Evolutionary conservation across 2,329 filamentous ascomycete species (phyloP).

Genomic region (Diplocarpon rosae): DNA sequence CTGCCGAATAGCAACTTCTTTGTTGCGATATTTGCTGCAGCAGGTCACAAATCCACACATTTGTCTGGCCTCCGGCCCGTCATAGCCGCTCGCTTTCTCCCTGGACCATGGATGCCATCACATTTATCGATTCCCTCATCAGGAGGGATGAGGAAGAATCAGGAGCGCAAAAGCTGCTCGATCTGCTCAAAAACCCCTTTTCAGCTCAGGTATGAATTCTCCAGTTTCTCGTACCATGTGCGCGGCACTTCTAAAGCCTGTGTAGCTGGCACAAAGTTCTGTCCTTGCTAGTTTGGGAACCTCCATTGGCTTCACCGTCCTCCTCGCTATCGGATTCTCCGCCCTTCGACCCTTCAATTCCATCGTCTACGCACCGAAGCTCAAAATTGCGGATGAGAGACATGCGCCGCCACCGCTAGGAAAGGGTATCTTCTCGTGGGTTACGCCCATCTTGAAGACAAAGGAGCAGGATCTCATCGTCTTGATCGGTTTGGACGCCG

Average conservation of each 20-base stretch:
- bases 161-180: slow-evolving; percentile 21
- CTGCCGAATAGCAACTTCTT: background rate
- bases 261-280: slow-evolving; percentile 37
- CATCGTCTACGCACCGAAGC: slow-evolving; percentile 85
- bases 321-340: slow-evolving; percentile 74
- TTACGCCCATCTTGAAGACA: slow-evolving; percentile 65
- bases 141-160: slow-evolving; percentile 12
- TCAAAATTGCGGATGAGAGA: slow-evolving; percentile 84
- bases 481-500: slow-evolving; percentile 84
- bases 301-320: slow-evolving; percentile 62
- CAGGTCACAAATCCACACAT: slow-evolving; percentile 6
- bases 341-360: slow-evolving; percentile 83
- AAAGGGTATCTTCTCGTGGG: slow-evolving; percentile 81
- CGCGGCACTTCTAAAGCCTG: slow-evolving; percentile 6
- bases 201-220: slow-evolving; percentile 7
- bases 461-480: slow-evolving; percentile 67
- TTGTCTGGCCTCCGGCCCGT: slow-evolving; percentile 23
- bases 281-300: slow-evolving; percentile 71
- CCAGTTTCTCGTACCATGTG: too few species aligned
- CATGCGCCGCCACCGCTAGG: slow-evolving; percentile 80
- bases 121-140: slow-evolving; percentile 9
- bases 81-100: slow-evolving; percentile 22
- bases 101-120: slow-evolving; percentile 14
- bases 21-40: background rate
- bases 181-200: slow-evolving; percentile 25